These are phyloP conservation scores for Oleoguttula mirabilis DNA, from an alignment of 495 filamentous ascomycete species.

Conservation along the genomic window DNA sequence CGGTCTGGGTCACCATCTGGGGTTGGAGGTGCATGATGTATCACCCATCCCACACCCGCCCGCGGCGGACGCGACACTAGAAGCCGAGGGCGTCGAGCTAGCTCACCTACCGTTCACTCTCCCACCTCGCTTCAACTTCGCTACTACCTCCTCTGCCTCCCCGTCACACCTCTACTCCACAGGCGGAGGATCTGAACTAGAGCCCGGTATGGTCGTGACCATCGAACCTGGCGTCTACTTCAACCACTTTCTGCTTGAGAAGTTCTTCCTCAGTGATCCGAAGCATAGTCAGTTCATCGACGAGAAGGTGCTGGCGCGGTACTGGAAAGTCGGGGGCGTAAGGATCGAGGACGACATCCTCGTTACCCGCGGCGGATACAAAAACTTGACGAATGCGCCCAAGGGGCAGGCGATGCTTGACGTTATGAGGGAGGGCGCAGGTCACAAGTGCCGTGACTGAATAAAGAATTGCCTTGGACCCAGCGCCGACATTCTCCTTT, in stretches of 20 bases:
- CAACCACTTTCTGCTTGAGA: constrained; percentile 47
- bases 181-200: constrained; percentile 48
- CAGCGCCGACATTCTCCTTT: no score
- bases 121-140: not conserved
- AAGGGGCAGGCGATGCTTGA: constrained; percentile 61
- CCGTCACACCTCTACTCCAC: no score
- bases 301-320: constrained; percentile 54
- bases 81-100: constrained; percentile 29
- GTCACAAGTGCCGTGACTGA: no score
- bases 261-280: constrained; percentile 49
- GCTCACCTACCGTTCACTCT: not conserved
- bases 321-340: constrained; percentile 71
- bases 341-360: constrained; percentile 88
- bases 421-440: constrained; percentile 35
- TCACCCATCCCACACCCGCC: constrained; percentile 23
- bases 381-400: constrained; percentile 74
- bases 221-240: constrained; percentile 40
- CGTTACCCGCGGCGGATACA: constrained; percentile 61
- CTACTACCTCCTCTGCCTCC: not conserved
- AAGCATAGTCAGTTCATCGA: constrained; percentile 61
- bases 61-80: not conserved
- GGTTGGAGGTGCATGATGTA: constrained; percentile 83
- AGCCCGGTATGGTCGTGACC: constrained; percentile 61
- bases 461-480: no score
- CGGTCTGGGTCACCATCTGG: constrained; percentile 77